Percentiles rank a stretch among this genome's conserved stretches.
phyloP scores from a whole-genome alignment of 768 basidiomycete species.

The Tricholoma bakamatsutake region DNA sequence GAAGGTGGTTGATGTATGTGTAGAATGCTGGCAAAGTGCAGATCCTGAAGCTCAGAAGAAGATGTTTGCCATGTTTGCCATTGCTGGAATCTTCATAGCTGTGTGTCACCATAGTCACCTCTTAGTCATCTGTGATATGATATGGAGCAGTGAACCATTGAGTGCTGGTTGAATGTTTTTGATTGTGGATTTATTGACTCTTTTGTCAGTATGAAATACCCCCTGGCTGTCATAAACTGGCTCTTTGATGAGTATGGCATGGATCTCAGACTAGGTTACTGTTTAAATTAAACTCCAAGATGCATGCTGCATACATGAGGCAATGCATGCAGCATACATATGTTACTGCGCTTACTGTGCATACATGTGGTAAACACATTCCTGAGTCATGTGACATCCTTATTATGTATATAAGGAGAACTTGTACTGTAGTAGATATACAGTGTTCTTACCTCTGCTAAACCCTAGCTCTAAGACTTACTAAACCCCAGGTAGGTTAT shows the following conservation, averaged over 20 bases:
- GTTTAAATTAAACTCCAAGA: too few species aligned
- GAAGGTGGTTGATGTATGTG: conserved; percentile 10
- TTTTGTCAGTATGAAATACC: conserved; percentile 20
- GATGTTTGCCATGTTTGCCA: conserved; percentile 9
- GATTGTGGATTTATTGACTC: not conserved
- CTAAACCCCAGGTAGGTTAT: too few species aligned
- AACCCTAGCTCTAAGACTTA: too few species aligned
- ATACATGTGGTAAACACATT: too few species aligned
- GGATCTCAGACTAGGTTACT: too few species aligned
- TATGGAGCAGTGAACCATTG: not conserved
- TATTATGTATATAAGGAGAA: too few species aligned
- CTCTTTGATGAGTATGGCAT: conserved; percentile 17
- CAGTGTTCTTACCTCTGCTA: too few species aligned
- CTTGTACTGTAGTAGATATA: too few species aligned
- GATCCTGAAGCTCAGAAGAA: conserved; percentile 10
- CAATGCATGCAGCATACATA: too few species aligned
- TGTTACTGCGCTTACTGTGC: too few species aligned
- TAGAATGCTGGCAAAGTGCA: conserved; percentile 8
- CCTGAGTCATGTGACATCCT: too few species aligned
- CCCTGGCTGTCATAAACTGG: conserved; percentile 16
- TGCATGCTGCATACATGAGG: too few species aligned
- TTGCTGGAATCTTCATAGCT: conserved; percentile 21
- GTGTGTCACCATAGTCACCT: conserved; percentile 23
- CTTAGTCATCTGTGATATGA: conserved; percentile 18
- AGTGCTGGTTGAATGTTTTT: not conserved